Evolutionary conservation across 208 protist species (phyloP), one percentile per base, ranked within the genome.

Genomic region (Tritrichomonas foetus): DNA sequence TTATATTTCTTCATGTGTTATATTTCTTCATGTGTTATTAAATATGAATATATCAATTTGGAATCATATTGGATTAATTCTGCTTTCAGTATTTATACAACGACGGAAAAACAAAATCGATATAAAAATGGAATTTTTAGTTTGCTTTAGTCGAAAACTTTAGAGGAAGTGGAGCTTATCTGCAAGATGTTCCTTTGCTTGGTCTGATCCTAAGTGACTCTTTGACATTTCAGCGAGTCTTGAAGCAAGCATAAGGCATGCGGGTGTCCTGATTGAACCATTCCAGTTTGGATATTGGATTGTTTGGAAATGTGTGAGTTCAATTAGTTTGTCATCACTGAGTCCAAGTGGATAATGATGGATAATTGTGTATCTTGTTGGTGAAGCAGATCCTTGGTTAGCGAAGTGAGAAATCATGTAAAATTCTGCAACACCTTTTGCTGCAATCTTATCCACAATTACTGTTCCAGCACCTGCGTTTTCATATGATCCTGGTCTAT

Each of bases 351-450:
- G 78, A n/a, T 25, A 53, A 8, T 89, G 78, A 39, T 89, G 47
- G 20, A 89, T 89, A 27, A 89, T 49, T 61, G 78, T 89, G 47
- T 89, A 89, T 89, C 78, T 89, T 39, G 78, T 89, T 61, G 78
- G 78, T 39, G 41, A 47, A 27, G 78, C 78, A 22, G 47, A 33
- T 5, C 78, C 78, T 57, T 89, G 78, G 27, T 89, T 89, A 16
- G 78, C 78, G 3, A 33, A 33, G 30, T 89, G 78, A 39, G 78
- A 89, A 8, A 89, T 57, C 78, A 89, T 44, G 27, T 57, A 89
- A 47, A 89, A 89, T 30, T 89, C 78, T 20, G 41, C 78, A 9
- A 89, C 78, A 33, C 44, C 41, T 61, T 44, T 49, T 39, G 44
- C 27, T 36, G 47, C 44, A 50, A 89, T 36, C 20, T 49, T 27